Evolutionary conservation across 768 basidiomycete species (phyloP).

Genomic region (Chalciporus piperatus): DNA sequence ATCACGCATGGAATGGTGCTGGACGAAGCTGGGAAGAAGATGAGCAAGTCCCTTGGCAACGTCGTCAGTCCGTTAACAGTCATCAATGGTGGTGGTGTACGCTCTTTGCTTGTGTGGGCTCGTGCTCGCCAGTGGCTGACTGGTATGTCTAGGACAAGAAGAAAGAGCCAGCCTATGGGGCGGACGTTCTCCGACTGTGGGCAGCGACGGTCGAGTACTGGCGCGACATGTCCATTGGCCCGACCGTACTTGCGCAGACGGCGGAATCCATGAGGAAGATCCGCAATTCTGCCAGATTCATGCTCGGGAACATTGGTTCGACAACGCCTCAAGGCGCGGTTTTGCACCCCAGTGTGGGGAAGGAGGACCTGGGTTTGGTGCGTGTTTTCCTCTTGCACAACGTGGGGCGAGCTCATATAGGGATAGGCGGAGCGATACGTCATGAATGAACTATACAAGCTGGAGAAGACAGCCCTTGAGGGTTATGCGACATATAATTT

Average conservation of each 20-base stretch:
- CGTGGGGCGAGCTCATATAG: slow-evolving; percentile 5
- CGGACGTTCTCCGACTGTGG: slow-evolving; percentile 89
- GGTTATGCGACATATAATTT: slow-evolving; percentile 78
- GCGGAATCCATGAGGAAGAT: slow-evolving; percentile 79
- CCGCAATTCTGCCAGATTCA: slow-evolving; percentile 82
- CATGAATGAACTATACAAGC: slow-evolving; percentile 74
- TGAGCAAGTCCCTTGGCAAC: slow-evolving; percentile 98
- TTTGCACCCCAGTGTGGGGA: slow-evolving; percentile 8
- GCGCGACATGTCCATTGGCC: slow-evolving; percentile 84
- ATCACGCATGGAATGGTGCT: slow-evolving; percentile 98
- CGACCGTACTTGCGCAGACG: slow-evolving; percentile 69
- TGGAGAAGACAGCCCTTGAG: slow-evolving; percentile 65
- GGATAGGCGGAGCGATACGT: slow-evolving; percentile 78
- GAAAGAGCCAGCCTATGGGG: slow-evolving; percentile 76
- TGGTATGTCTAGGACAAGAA: slow-evolving; percentile 50
- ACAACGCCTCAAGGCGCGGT: slow-evolving; percentile 7
- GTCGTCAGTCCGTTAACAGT: slow-evolving; percentile 82
- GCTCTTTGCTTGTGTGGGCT: slow-evolving; percentile 17
- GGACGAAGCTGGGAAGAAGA: slow-evolving; percentile 84
- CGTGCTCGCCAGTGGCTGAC: not conserved
- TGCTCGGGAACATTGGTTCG: slow-evolving; percentile 71
- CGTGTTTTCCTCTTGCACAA: slow-evolving; percentile 21
- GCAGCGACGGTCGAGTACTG: slow-evolving; percentile 88
- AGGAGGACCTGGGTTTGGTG: slow-evolving; percentile 62
- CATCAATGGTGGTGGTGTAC: slow-evolving; percentile 73